phyloP scores from a whole-genome alignment of 2,329 filamentous ascomycete genomes.

The Meredithiella fracta region DNA sequence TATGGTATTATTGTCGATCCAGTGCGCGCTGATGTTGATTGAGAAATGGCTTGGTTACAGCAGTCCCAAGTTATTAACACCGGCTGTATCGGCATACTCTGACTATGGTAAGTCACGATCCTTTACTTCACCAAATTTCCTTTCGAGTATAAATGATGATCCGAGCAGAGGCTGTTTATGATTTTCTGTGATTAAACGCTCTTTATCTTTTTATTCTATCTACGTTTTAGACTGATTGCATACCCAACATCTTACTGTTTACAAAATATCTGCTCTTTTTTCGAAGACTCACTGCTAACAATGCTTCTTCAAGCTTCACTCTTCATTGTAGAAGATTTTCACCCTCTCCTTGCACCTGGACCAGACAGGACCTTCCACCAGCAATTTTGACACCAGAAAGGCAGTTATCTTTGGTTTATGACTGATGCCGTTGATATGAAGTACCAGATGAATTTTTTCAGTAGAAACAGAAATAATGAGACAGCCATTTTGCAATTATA shows the following conservation, averaged over 20 bases:
- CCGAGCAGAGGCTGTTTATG: conserved; percentile 33
- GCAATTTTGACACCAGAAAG: background rate
- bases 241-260: conserved; percentile 1
- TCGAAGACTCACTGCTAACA: conserved; percentile 8
- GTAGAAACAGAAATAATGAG: background rate
- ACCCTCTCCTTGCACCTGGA: conserved; percentile 7
- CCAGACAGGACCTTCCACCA: conserved; percentile 13
- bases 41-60: background rate
- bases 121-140: conserved; percentile 1
- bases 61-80: background rate
- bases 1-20: conserved; percentile 75
- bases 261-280: conserved; percentile 6
- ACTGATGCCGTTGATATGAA: background rate
- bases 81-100: background rate
- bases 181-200: conserved; percentile 16
- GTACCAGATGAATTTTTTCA: background rate
- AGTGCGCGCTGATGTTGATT: conserved; percentile 35
- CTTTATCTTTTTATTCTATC: conserved; percentile 14
- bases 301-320: background rate
- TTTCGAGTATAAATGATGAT: conserved; percentile 24
- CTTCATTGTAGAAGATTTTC: background rate
- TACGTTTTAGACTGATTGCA: conserved; percentile 13
- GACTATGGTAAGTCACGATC: conserved; percentile 17
- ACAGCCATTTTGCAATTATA: background rate
- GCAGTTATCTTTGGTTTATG: background rate